Base-by-base conservation (phyloP, 1,284 basidiomycete species). In the Apiotrichum akiyoshidainum region DNA sequence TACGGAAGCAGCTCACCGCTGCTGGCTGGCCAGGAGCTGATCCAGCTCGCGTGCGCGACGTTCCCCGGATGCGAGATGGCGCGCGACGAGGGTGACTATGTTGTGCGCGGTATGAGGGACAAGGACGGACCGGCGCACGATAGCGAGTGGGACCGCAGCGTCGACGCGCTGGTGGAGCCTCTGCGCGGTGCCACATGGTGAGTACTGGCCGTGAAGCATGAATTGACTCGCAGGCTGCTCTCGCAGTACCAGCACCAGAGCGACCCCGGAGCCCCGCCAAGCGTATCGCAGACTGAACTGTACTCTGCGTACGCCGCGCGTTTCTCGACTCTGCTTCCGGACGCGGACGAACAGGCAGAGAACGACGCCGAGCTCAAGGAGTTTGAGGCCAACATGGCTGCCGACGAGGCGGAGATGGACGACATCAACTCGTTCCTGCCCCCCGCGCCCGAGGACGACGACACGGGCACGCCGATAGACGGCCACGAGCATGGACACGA, bases 1-100 rank as follows among this genome's bases (percentile, higher is more conserved):
- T 74, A 72, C 58, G 54, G 65, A 11, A 54, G 57, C 1, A 37
- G 52, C 1, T 52, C 69, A 2, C 71, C 74, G 6, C 55, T 76
- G 2, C 44, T 76, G 9, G 72, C 69, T 42, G 74, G 74, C 21
- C 74, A 76, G 59, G 74, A 76, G 44, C 59, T 76, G 17, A 73
- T 76, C 34, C 71, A 72, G 58, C 65, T 76, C 26, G 74, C 71
- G 9, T 74, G 72, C 44, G 72, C 73, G 1, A 76, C 74, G 8
- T 76, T 74, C 44, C 67, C 70, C 1, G 74, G 73, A 4, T 73
- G 74, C 52, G 70, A 69, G 54, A 73, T 76, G 70, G 72, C 73
- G 22, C 64, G 66, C 45, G 73, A 71, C 40, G 71, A 72, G 11
- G 69, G 66, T 2, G 73, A 76, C 33, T 76, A 73, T 42, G 68